These are phyloP conservation scores for carrot (Daucus carota) DNA, from an alignment of 129 eudicot genomes.

Conservation along the genomic window DNA sequence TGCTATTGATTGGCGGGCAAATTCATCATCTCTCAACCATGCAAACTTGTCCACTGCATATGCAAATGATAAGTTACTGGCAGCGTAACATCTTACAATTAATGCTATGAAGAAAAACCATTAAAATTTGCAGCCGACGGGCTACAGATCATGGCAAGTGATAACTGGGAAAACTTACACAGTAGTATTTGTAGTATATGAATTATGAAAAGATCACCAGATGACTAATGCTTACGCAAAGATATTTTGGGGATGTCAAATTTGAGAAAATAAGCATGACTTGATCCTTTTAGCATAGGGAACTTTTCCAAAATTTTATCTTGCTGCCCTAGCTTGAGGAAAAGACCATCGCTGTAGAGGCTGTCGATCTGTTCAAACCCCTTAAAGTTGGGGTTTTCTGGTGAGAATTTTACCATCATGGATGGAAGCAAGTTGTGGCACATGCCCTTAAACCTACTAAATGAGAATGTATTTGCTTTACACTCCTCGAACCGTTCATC, in stretches of 20 bases:
- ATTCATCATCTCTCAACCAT: constrained; percentile 95
- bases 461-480: constrained; percentile 65
- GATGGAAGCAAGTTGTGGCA: constrained; percentile 71
- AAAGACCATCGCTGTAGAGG: constrained; percentile 70
- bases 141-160: background rate
- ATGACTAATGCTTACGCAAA: constrained; percentile 47
- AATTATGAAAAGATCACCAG: background rate
- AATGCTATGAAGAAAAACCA: background rate
- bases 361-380: constrained; percentile 80
- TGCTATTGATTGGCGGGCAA: constrained; percentile 84
- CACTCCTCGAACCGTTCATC: constrained; percentile 96
- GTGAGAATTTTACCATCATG: constrained; percentile 66
- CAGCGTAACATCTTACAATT: background rate
- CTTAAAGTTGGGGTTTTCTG: constrained; percentile 67
- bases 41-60: constrained; percentile 78
- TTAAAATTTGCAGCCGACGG: background rate
- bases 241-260: constrained; percentile 67
- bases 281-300: constrained; percentile 55
- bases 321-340: constrained; percentile 64
- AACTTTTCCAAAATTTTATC: constrained; percentile 67
- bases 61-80: background rate
- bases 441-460: constrained; percentile 70
- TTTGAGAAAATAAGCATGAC: constrained; percentile 72
- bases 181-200: background rate
- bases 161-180: background rate